phyloP scores from a whole-genome alignment of 2,329 filamentous ascomycete species.

The Neurospora sp. region DNA sequence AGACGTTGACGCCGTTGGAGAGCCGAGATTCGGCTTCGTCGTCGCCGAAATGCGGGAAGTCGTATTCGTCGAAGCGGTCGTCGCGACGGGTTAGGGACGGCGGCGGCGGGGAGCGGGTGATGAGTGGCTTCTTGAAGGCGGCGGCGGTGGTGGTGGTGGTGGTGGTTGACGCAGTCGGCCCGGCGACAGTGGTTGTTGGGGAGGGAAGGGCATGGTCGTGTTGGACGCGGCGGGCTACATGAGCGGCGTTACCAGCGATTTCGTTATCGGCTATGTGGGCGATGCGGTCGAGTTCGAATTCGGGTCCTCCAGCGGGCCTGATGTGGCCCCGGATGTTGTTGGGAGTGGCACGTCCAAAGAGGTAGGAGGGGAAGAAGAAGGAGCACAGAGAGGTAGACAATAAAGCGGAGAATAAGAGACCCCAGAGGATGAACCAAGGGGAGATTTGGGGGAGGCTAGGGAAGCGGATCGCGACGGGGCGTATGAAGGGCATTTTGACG shows the following conservation, averaged over 20 bases:
- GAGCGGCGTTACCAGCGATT: background rate
- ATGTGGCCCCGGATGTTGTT: background rate
- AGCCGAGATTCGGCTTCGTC: background rate
- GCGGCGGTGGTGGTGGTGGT: too few relatives aligned
- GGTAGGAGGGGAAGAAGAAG: background rate
- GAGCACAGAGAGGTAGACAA: background rate
- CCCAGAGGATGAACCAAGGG: background rate
- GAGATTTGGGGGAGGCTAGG: background rate
- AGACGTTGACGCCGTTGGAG: background rate
- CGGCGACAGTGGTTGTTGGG: background rate
- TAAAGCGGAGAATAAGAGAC: background rate
- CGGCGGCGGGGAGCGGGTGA: background rate
- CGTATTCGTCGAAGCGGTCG: background rate
- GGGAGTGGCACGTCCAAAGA: background rate
- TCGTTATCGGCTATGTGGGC: background rate
- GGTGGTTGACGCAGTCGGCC: too few relatives aligned
- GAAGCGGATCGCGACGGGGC: background rate
- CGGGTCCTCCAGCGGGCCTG: slow-evolving; percentile 35
- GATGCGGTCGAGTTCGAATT: slow-evolving; percentile 38
- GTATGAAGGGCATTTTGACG: background rate
- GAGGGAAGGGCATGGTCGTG: background rate
- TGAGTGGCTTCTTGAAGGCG: background rate
- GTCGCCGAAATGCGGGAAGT: background rate
- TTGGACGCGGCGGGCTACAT: background rate
- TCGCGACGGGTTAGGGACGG: background rate